Base-by-base conservation (phyloP, 352 stramenopile species). In the Vaucheria bursata region DNA sequence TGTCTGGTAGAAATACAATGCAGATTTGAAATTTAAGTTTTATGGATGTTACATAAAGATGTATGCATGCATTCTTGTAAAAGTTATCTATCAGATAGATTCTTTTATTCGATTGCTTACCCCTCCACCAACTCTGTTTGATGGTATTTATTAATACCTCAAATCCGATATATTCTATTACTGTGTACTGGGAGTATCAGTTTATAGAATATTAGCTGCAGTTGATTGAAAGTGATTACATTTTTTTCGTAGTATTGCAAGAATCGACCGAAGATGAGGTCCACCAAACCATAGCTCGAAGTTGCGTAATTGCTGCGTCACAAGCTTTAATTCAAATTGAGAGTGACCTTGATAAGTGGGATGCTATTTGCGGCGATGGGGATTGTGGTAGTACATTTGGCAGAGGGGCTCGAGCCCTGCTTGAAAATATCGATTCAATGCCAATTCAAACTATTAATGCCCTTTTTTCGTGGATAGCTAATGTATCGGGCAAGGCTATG, bases 311-410 rank as follows among this genome's bases (percentile, higher is more conserved):
- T 29, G 77, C 77, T 32, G 77, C 77, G 5, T 38, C 77, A 18
- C 32, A 59, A 25, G 77, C 77, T 35, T 39, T 82, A 5, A 80
- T 82, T 33, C 69, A 38, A 12, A 59, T 71, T 33, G 77, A 82
- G 49, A 64, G 49, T 3, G 79, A 94, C 40, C 85, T 98, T 2
- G 98, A 92, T 0, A 90, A 89, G 71, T 97, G 92, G 88, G 95
- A 99, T 85, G 66, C 7, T 64, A 38, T 34, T 75, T 38, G 8
- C 36, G 95, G 95, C 49, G 95, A 99, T 80, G 95, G 95, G 29
- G 95, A 99, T 84, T 98, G 94, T 80, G 95, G 95, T 25, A 91
- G 90, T 18, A 98, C 95, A 1, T 96, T 99, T 85, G 90, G 94
- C 84, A 89, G 89, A 36, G 95, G 94, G 8, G 93, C 93, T 8